Conservation (phyloP, 2,329 filamentous ascomycete species). For the Sarocladium oryzae region DNA sequence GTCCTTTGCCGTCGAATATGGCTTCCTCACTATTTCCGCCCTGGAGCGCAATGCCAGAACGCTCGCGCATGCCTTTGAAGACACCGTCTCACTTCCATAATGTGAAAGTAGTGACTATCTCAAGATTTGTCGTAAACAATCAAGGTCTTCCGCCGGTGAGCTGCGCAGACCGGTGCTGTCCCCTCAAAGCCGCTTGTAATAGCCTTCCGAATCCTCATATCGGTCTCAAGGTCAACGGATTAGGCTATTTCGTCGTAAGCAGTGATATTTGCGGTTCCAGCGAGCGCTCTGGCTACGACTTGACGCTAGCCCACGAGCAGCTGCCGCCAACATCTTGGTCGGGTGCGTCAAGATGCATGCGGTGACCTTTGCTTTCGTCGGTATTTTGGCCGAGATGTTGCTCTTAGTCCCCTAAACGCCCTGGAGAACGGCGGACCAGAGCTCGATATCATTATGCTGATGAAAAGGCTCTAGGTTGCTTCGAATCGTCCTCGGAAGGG, state of each 20-base stretch:
- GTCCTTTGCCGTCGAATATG: too few relatives aligned
- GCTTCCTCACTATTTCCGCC: background rate
- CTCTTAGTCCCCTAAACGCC: constrained; percentile 36
- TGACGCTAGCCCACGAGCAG: constrained; percentile 63
- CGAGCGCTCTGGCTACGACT: constrained; percentile 56
- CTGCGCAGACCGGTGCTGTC: constrained; percentile 61
- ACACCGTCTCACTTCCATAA: constrained; percentile 43
- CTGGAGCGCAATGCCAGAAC: background rate
- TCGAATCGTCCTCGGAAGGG: constrained; percentile 68
- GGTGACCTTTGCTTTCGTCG: background rate
- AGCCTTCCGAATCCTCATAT: constrained; percentile 59
- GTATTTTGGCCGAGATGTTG: background rate
- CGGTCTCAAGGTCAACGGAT: constrained; percentile 64
- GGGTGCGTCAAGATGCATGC: constrained; percentile 40
- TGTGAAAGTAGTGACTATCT: constrained; percentile 52
- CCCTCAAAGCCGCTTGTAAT: constrained; percentile 61
- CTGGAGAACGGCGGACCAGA: constrained; percentile 56
- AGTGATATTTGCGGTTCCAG: constrained; percentile 10
- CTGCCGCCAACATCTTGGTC: constrained; percentile 62
- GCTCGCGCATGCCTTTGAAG: constrained; percentile 42
- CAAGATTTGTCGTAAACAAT: constrained; percentile 63
- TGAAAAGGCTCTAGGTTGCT: constrained; percentile 67
- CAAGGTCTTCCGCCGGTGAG: constrained; percentile 62
- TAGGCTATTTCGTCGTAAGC: constrained; percentile 59
- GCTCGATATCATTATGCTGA: constrained; percentile 55